Evolutionary conservation across 352 stramenopile genomes (phyloP), one percentile per base, ranked within the genome.

Genomic region (Lagenidium giganteum): DNA sequence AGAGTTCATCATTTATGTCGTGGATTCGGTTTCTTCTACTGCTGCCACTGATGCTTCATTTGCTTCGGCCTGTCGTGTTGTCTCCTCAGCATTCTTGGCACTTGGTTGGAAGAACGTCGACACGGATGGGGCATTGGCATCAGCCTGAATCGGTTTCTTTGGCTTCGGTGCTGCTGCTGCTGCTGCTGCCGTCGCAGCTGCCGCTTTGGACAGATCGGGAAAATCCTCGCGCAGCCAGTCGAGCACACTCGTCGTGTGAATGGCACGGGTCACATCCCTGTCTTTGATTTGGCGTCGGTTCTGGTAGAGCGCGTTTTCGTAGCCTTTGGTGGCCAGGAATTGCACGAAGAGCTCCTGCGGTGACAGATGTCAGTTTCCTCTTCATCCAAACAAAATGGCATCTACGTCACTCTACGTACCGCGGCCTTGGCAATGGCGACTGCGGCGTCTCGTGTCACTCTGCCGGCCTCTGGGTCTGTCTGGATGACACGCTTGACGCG

Each of bases 401-500:
- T 38, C 11, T 12, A 12, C 11, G 8, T 11, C 4, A 1, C 9
- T 1, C 8, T n/a, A 64, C 65, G 31, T 51, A 90, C 93, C 24
- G 92, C 90, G 0, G 87, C 88, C 60, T 97, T 97, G 24, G 87
- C 69, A 39, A 98, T 94, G 3, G 96, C 76, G 30, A 96, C 61
- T 4, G 95, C 63, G 4, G 89, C 90, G 59, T 98, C 92, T 28
- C 93, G 96, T 16, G 85, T 96, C 17, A 98, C 60, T 21, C 93
- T 94, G 27, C 77, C 71, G 3, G 96, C 74, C 41, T 97, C 90
- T 1, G 88, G 83, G 60, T 98, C 93, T 28, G 91, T 84, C 59
- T 96, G 89, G 33, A 95, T 78, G 57, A 98, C 97, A 47, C 96
- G 96, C 42, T 93, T 87, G 48, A 98, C 90, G 18, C 94, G 75